These are phyloP conservation scores for Aspergillus brunneoviolaceus DNA, from an alignment of 2,329 filamentous ascomycete species.

Conservation along the genomic window DNA sequence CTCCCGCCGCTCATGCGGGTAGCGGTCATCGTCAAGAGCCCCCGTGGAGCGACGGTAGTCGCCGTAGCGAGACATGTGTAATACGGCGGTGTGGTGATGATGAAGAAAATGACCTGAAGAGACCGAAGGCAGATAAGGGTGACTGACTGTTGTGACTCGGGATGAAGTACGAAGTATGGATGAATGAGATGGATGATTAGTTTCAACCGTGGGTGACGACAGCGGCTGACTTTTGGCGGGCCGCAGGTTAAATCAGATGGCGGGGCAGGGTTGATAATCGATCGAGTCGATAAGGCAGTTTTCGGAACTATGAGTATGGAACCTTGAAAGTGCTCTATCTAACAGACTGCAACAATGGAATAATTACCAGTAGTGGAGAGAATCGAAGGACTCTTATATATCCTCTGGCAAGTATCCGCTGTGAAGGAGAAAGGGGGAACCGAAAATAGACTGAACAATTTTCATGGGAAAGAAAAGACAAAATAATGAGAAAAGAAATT, in stretches of 20 bases:
- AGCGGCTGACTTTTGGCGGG: conserved; percentile 35
- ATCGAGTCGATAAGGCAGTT: neutral
- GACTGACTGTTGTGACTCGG: conserved; percentile 6
- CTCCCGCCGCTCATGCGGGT: conserved; percentile 46
- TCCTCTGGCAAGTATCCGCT: neutral
- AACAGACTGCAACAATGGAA: neutral
- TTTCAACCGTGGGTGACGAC: conserved; percentile 38
- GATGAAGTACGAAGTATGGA: neutral
- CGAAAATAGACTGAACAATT: neutral
- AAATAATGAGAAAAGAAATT: neutral
- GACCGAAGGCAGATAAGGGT: conserved; percentile 7
- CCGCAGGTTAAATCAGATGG: conserved; percentile 19
- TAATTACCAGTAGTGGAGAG: neutral
- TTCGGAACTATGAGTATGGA: neutral
- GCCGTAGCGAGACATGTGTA: conserved; percentile 38
- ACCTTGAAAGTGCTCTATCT: neutral
- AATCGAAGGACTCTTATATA: neutral
- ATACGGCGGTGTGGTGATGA: neutral
- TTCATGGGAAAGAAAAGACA: neutral
- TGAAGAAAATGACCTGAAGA: conserved; percentile 13
- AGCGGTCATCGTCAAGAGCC: conserved; percentile 42
- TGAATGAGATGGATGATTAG: neutral
- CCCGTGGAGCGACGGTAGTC: conserved; percentile 38
- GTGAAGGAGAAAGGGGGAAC: neutral
- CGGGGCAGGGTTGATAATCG: conserved; percentile 17